Evolutionary conservation across 441 rosid genomes (phyloP).

Genomic region (Brassica hybrid): DNA sequence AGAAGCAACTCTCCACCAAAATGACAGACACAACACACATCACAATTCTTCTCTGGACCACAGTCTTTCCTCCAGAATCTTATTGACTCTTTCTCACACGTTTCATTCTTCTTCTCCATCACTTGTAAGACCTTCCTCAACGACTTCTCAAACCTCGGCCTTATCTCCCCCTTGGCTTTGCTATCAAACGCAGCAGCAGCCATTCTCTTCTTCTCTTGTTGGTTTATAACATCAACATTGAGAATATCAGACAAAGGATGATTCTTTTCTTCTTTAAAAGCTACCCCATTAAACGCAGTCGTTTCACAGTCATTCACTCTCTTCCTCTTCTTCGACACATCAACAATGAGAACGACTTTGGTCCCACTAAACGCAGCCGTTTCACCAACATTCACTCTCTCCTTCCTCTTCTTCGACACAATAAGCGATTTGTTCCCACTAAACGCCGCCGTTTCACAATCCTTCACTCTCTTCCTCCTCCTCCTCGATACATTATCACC

Average conservation of each 20-base stretch:
- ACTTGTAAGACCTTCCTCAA: constrained; percentile 37
- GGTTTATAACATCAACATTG: neutral
- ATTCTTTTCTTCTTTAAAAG: neutral
- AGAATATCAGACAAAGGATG: neutral
- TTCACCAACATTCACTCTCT: neutral
- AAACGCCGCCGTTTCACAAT: neutral
- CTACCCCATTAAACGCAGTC: neutral
- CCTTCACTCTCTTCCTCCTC: neutral
- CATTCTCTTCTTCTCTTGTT: constrained; percentile 44
- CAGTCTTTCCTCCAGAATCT: constrained; percentile 19
- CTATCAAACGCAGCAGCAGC: constrained; percentile 51
- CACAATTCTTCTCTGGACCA: constrained; percentile 35
- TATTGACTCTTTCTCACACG: constrained; percentile 4
- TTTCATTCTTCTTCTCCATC: constrained; percentile 28
- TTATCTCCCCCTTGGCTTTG: neutral
- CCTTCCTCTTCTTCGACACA: neutral
- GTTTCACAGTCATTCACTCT: neutral
- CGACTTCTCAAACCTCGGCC: constrained; percentile 45
- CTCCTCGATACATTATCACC: too few species aligned
- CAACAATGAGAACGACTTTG: neutral
- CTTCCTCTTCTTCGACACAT: constrained; percentile 7
- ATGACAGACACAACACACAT: constrained; percentile 59
- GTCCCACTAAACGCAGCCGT: neutral
- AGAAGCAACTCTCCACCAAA: constrained; percentile 61
- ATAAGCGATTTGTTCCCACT: neutral